Base-by-base conservation (phyloP, 805 yeast species). In the Candida ascalaphidarum region DNA sequence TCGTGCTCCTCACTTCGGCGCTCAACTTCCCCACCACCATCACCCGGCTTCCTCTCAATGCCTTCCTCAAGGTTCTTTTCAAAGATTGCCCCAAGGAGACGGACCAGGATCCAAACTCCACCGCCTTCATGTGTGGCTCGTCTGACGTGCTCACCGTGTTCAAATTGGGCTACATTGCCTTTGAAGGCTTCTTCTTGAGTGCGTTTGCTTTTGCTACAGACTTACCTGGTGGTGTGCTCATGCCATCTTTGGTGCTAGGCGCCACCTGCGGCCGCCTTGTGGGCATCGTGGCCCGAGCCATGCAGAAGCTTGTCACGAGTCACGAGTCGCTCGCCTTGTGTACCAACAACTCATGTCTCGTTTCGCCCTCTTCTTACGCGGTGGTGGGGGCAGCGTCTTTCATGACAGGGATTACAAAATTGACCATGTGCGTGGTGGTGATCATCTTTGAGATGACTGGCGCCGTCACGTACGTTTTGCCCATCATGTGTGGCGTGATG, bases 301-400 rank as follows among this genome's bases (percentile, higher is more conserved):
- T 74, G 13, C 83, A 77, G 46, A 30, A 55, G 52, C 11, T 44
- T 44, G 15, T 56, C 22, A 29, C 45, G n/a, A 28, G 35, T 2
- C 44, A 45, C 42, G 55, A 52, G 11, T 40, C 43, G 11, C 39
- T 66, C 25, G 55, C 65, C 1, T 53, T 63, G 2, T 56, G 68
- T 28, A 65, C 72, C 0, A 53, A 54, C 17, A 60, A 56, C 26
- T 49, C 69, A 32, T 52, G 68, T 32, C 76, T 92, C 40, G 75
- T 84, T 7, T 79, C 86, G 2, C 94, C 94, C 0, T 88, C 92
- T 0, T 83, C 88, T 0, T 85, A 84, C 46, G 94, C 94, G 0
- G 80, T 84, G 7, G 83, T 85, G 14, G 95, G 95, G 0, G 85
- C 94, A 0, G 94, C 86, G 0, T 68, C 94, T 1, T 80, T 82